Evolutionary conservation across 768 basidiomycete genomes (phyloP).

Genomic region (Russula ochroleuca): DNA sequence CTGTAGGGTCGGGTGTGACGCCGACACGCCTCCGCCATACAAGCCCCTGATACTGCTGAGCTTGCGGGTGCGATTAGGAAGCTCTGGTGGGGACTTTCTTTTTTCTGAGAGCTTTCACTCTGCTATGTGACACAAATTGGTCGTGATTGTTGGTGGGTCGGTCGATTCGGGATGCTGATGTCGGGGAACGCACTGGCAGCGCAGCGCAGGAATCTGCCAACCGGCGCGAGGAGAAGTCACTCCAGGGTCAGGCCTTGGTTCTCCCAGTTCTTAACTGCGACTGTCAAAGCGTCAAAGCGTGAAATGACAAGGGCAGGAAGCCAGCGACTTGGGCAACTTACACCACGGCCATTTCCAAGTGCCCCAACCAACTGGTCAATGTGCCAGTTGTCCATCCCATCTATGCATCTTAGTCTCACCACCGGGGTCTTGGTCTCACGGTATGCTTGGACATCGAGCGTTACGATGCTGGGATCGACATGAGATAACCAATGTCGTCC

Average conservation of each 20-base stretch:
- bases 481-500: no score
- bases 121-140: not conserved
- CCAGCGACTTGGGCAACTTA: not conserved
- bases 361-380: not conserved
- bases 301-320: not conserved
- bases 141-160: not conserved
- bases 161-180: not conserved
- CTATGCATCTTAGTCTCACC: not conserved
- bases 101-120: no score
- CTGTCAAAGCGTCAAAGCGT: not conserved
- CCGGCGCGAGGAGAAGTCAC: slow-evolving; percentile 14
- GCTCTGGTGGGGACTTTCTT: not conserved
- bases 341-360: not conserved
- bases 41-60: no score
- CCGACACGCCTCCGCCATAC: no score
- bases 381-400: not conserved
- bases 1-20: no score
- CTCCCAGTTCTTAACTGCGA: slow-evolving; percentile 6
- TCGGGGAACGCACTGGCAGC: slow-evolving; percentile 6
- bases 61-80: no score
- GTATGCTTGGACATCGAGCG: slow-evolving; percentile 6
- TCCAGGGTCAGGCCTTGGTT: not conserved
- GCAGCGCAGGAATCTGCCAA: slow-evolving; percentile 1
- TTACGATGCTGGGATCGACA: no score
- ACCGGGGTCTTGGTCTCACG: not conserved